Conservation (phyloP, 75 land plant genomes). For the Picea sitchensis region DNA sequence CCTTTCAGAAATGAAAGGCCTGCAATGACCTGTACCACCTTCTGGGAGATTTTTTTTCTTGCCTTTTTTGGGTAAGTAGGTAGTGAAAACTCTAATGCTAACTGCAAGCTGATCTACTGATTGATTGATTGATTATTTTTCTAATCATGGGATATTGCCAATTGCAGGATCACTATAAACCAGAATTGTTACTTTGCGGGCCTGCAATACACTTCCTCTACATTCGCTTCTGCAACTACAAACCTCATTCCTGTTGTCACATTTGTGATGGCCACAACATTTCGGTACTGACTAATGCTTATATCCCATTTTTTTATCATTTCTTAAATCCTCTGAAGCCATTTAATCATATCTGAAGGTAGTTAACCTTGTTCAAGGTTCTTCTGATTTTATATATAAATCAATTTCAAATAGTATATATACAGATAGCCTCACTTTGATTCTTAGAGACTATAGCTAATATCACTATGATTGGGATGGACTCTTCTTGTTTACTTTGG, state of each 20-base stretch:
- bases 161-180: conserved; percentile 18
- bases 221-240: conserved; percentile 33
- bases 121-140: neutral
- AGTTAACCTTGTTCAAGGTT: neutral
- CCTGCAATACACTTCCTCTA: conserved; percentile 23
- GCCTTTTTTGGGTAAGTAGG: neutral
- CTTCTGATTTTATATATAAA: neutral
- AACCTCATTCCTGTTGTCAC: conserved; percentile 39
- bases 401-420: neutral
- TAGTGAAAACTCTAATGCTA: neutral
- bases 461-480: neutral
- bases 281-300: conserved; percentile 26
- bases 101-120: neutral
- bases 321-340: too few relatives aligned
- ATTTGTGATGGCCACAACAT: conserved; percentile 27
- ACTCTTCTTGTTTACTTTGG: neutral
- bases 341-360: neutral
- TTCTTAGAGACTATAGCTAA: neutral
- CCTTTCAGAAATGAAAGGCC: neutral
- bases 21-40: conserved; percentile 1
- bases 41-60: neutral
- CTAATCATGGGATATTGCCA: neutral
- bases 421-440: neutral
- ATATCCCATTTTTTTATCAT: neutral
- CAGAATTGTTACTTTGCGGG: conserved; percentile 15